A percentile compares a stretch with the other conserved stretches of the same genome.
These are phyloP conservation scores for Apophysomyces elegans DNA, from an alignment of 371 early-diverging fungal species.

Conservation along the genomic window DNA sequence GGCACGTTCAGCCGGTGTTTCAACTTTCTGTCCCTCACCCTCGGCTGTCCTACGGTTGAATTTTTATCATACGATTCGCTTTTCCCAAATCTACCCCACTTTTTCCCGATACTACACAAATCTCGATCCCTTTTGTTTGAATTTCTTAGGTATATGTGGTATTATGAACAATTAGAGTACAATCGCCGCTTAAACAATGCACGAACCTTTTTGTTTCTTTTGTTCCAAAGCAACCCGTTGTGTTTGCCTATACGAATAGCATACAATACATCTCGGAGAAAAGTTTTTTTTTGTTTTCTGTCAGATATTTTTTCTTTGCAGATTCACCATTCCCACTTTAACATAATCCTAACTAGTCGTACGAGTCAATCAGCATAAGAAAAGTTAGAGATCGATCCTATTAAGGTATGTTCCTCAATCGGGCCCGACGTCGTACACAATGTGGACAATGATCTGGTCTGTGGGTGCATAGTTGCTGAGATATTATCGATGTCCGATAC, in stretches of 20 bases:
- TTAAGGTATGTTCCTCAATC: constrained; percentile 1
- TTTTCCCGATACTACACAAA: constrained; percentile 7
- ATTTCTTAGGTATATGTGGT: neutral
- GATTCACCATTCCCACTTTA: too few relatives aligned
- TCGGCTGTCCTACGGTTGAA: constrained; percentile 5
- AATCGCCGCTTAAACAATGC: constrained; percentile 8
- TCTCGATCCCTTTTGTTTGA: constrained; percentile 7
- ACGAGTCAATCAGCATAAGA: too few relatives aligned
- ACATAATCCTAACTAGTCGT: too few relatives aligned
- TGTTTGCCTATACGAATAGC: neutral
- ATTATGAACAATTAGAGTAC: neutral
- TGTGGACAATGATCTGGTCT: constrained; percentile 9
- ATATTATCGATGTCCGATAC: neutral
- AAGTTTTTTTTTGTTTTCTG: neutral
- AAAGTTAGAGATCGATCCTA: neutral
- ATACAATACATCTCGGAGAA: neutral
- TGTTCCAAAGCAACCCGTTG: neutral
- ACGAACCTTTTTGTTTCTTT: neutral
- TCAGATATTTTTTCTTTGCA: too few relatives aligned
- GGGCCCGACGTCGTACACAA: constrained; percentile 8
- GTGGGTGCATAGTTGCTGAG: constrained; percentile 5
- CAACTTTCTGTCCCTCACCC: constrained; percentile 6
- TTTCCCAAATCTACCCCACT: constrained; percentile 7
- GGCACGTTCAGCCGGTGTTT: constrained; percentile 11
- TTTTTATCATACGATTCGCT: constrained; percentile 8